Evolutionary conservation across 495 filamentous ascomycete genomes (phyloP).

Genomic region (Trichocladium uniseriatum): DNA sequence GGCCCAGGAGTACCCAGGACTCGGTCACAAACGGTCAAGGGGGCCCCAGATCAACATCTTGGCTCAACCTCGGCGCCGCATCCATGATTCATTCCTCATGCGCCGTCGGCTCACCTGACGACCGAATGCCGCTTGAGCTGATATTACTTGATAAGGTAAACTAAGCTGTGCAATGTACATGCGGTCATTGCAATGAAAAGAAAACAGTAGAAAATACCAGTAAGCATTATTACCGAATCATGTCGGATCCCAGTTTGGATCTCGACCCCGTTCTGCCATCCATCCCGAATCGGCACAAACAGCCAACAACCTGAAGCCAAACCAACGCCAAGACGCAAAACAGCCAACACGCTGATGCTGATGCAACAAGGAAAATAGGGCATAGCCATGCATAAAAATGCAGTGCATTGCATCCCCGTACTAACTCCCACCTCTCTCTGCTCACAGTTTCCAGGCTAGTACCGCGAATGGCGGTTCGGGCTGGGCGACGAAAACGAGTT

Average conservation of each 20-base stretch:
- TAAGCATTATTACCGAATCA: slow-evolving; percentile 5
- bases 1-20: no score
- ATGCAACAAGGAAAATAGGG: slow-evolving; percentile 5
- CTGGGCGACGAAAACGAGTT: slow-evolving; percentile 34
- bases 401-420: background rate
- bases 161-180: background rate
- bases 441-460: background rate
- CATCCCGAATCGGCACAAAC: background rate
- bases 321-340: slow-evolving; percentile 6
- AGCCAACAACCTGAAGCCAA: no score
- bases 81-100: no score
- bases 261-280: background rate
- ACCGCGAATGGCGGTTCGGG: slow-evolving; percentile 30
- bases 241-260: background rate
- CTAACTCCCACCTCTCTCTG: no score
- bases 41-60: no score
- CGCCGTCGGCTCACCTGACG: background rate
- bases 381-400: background rate
- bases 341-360: slow-evolving; percentile 22
- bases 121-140: background rate
- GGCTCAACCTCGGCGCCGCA: no score
- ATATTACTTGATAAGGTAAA: background rate
- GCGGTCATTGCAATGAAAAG: slow-evolving; percentile 3
- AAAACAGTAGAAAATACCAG: background rate
- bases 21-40: no score